Conservation (phyloP, 257 asterid species). For the Fraxinus quadrangulata region DNA sequence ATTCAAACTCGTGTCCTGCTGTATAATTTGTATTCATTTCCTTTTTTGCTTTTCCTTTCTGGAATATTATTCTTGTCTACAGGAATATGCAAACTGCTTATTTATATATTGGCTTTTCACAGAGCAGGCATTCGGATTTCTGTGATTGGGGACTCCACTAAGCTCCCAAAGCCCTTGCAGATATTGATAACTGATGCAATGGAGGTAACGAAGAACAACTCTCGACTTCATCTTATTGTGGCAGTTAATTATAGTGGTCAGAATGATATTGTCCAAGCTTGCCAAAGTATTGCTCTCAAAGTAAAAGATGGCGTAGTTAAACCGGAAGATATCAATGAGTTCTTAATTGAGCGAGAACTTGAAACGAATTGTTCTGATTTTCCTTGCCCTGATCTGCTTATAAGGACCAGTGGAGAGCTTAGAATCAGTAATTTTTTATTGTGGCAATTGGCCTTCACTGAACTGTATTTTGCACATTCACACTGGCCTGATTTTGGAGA, state of each 20-base stretch:
- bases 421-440: slow-evolving; percentile 66
- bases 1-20: neutral
- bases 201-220: slow-evolving; percentile 40
- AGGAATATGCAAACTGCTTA: neutral
- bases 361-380: slow-evolving; percentile 51
- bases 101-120: slow-evolving; percentile 23
- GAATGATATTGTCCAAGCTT: slow-evolving; percentile 52
- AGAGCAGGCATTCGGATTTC: slow-evolving; percentile 55
- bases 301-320: slow-evolving; percentile 56
- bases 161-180: slow-evolving; percentile 43
- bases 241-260: slow-evolving; percentile 61
- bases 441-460: slow-evolving; percentile 76
- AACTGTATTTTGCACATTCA: slow-evolving; percentile 44
- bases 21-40: neutral
- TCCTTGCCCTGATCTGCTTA: slow-evolving; percentile 59
- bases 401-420: slow-evolving; percentile 70
- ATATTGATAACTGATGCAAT: slow-evolving; percentile 28
- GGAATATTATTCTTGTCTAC: neutral
- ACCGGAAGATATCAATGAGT: slow-evolving; percentile 47
- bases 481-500: slow-evolving; percentile 77
- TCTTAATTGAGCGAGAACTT: slow-evolving; percentile 47
- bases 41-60: neutral
- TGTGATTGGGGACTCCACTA: slow-evolving; percentile 56
- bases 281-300: slow-evolving; percentile 44
- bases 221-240: slow-evolving; percentile 51